Evolutionary conservation across 1,284 basidiomycete species (phyloP).

Genomic region (Hemileccinum hortonii): DNA sequence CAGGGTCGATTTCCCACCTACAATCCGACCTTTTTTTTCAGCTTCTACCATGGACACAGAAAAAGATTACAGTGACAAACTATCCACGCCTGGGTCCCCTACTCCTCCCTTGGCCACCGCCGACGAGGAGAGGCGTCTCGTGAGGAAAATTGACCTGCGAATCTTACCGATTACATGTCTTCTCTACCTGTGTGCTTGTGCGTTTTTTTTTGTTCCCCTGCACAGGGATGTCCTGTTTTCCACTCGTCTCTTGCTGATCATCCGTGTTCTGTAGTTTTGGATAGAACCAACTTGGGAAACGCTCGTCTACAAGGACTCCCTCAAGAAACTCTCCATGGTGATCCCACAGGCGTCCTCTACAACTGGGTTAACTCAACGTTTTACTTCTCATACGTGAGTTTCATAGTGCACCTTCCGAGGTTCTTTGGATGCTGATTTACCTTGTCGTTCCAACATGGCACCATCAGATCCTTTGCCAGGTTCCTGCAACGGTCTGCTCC

Average conservation of each 20-base stretch:
- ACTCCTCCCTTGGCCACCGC: slow-evolving; percentile 24
- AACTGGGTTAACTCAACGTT: slow-evolving; percentile 75
- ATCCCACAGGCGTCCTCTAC: slow-evolving; percentile 60
- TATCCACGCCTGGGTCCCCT: background rate
- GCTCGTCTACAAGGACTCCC: slow-evolving; percentile 72
- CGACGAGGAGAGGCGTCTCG: slow-evolving; percentile 56
- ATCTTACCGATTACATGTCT: slow-evolving; percentile 72
- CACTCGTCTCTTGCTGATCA: background rate
- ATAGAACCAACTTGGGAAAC: slow-evolving; percentile 73
- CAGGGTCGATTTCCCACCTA: too few species aligned
- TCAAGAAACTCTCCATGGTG: slow-evolving; percentile 61
- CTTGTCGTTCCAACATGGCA: background rate
- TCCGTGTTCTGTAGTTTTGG: slow-evolving; percentile 48
- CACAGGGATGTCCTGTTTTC: background rate
- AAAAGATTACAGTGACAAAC: slow-evolving; percentile 9
- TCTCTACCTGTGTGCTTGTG: slow-evolving; percentile 74
- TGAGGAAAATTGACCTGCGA: slow-evolving; percentile 65
- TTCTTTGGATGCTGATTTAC: slow-evolving; percentile 9
- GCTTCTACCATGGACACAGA: slow-evolving; percentile 23
- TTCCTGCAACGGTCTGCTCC: slow-evolving; percentile 64
- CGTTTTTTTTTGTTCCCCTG: slow-evolving; percentile 23
- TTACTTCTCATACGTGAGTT: slow-evolving; percentile 66
- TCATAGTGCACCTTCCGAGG: slow-evolving; percentile 13
- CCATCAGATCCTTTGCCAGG: slow-evolving; percentile 62
- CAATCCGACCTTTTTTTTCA: too few species aligned